phyloP scores from a whole-genome alignment of 2,329 filamentous ascomycete genomes.

The Orbilia quercus region DNA sequence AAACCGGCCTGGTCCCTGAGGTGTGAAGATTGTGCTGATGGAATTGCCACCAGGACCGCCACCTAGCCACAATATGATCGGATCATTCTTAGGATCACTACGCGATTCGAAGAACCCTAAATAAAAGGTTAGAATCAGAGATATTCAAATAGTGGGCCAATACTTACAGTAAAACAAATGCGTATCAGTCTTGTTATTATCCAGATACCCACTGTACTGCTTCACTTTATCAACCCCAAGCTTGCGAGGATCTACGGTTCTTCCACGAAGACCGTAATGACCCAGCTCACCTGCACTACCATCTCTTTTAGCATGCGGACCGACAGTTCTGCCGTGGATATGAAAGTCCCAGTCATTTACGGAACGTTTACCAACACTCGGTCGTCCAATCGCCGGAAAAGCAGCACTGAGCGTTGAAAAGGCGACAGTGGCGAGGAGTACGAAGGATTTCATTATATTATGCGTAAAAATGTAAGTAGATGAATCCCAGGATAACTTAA shows the following conservation, averaged over 20 bases:
- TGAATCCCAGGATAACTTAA: neutral
- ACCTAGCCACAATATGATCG: conserved; percentile 93
- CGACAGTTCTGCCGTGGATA: conserved; percentile 82
- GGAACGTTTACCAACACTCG: conserved; percentile 71
- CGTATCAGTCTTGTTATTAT: conserved; percentile 93
- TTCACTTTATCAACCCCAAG: conserved; percentile 90
- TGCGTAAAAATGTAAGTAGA: neutral
- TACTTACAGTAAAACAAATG: conserved; percentile 95
- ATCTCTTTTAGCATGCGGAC: conserved; percentile 83
- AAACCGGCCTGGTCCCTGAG: conserved; percentile 91
- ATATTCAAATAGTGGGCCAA: neutral
- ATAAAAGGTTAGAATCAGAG: conserved; percentile 59
- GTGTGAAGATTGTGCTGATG: conserved; percentile 94
- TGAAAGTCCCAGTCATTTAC: conserved; percentile 91
- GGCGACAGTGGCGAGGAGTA: neutral
- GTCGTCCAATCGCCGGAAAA: neutral
- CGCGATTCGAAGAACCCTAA: conserved; percentile 98
- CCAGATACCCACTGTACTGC: conserved; percentile 97
- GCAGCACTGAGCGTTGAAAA: conserved; percentile 3
- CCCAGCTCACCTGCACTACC: conserved; percentile 79
- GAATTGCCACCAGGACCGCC: conserved; percentile 97
- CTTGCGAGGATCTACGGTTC: conserved; percentile 75
- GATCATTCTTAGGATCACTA: conserved; percentile 96
- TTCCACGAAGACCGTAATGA: conserved; percentile 86
- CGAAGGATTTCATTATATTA: conserved; percentile 7